Conservation (phyloP, 2,329 filamentous ascomycete species). For the Colletotrichum gigasporum region DNA sequence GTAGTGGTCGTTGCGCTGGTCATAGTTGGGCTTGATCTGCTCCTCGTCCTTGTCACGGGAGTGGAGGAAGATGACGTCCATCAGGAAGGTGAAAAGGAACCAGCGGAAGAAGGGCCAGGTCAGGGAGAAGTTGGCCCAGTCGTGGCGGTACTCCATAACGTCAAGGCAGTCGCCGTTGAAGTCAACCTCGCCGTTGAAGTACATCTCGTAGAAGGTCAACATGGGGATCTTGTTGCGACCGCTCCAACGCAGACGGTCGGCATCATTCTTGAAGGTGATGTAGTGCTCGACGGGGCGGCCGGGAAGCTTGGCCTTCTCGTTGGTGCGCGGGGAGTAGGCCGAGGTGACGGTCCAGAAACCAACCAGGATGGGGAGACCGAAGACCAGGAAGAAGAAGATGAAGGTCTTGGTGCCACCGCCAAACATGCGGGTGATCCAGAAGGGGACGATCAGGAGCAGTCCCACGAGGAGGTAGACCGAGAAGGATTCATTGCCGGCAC, state of each 20-base stretch:
- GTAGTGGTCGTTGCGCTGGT: constrained; percentile 98
- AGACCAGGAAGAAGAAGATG: constrained; percentile 85
- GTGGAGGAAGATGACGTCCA: constrained; percentile 92
- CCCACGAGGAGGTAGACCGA: constrained; percentile 81
- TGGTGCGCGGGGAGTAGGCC: constrained; percentile 84
- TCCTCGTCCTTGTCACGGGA: constrained; percentile 95
- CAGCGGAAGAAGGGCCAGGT: constrained; percentile 86
- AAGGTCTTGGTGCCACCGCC: constrained; percentile 88
- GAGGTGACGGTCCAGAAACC: constrained; percentile 86
- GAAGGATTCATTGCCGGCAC: constrained; percentile 84
- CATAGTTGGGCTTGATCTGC: constrained; percentile 97
- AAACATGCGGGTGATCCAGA: constrained; percentile 84
- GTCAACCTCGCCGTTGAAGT: constrained; percentile 93
- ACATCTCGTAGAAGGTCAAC: constrained; percentile 97
- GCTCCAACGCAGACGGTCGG: constrained; percentile 72
- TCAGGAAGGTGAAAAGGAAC: constrained; percentile 84
- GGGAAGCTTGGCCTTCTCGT: constrained; percentile 88
- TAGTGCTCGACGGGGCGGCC: constrained; percentile 92
- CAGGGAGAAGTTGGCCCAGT: constrained; percentile 96
- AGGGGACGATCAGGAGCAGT: constrained; percentile 76
- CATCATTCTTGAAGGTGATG: constrained; percentile 79
- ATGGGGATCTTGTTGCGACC: constrained; percentile 85
- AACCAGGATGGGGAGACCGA: constrained; percentile 80
- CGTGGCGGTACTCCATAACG: constrained; percentile 90
- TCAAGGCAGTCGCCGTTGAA: constrained; percentile 95